Evolutionary conservation across 2,329 filamentous ascomycete species (phyloP), one percentile per base, ranked within the genome.

Genomic region (Penicillium sp.): DNA sequence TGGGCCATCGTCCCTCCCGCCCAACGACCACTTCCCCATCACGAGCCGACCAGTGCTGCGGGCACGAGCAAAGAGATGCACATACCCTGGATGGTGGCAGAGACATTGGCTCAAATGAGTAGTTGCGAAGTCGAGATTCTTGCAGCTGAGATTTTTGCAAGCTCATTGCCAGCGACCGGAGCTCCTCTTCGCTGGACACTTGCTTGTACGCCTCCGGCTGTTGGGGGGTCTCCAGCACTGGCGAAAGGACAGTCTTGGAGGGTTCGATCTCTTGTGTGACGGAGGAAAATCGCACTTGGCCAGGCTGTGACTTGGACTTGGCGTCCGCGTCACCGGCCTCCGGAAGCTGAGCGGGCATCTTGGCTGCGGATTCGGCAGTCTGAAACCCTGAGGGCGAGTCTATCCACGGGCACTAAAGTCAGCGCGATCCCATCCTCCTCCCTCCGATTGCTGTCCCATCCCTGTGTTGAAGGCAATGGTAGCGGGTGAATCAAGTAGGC

Each of bases 81-180:
- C 69, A 45, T 70, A 74, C 70, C 54, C 70, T 68, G 38, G 64
- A 71, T 12, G 68, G 62, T 50, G 93, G 91, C 45, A 97, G 76
- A 33, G 93, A 97, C 54, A 95, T 84, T 32, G 91, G 85, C 66
- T 96, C 90, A 63, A 90, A 97, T 38, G 86, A 84, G 70, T 89
- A 95, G 65, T 90, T 88, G 65, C 86, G 86, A 76, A 95, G 82
- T 54, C 90, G 82, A 48, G 83, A 80, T 60, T 90, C 85, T 72
- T 96, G 90, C 52, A 95, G 77, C 59, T 85, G 82, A 40, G 83
- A 79, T 53, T 82, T 82, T 55, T 89, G 85, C 26, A 95, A 74
- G 25, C 82, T 84, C 58, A 83, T 81, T 43, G 86, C 84, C 52
- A 95, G 73, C 50, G 82, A 83, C 56, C 80, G 81, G 48, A 94